Conservation (phyloP, 2,329 filamentous ascomycete genomes). For the Acrodontium crateriforme region DNA sequence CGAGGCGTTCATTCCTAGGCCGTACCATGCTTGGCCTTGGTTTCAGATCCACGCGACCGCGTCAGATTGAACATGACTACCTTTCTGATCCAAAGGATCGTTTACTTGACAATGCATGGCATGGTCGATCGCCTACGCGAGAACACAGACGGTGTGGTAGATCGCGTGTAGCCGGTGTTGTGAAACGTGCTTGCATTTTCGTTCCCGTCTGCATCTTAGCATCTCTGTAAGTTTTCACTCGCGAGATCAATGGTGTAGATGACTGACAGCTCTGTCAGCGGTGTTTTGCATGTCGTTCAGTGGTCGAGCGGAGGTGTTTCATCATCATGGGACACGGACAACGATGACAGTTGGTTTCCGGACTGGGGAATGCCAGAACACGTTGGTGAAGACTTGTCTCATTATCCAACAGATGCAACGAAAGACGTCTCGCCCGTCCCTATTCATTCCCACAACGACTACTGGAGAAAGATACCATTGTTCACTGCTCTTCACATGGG, state of each 20-base stretch:
- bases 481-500: conserved; percentile 46
- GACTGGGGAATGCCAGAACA: conserved; percentile 30
- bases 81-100: neutral
- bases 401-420: conserved; percentile 27
- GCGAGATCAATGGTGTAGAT: conserved; percentile 8
- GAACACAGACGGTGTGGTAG: neutral
- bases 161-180: neutral
- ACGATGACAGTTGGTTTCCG: conserved; percentile 19
- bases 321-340: conserved; percentile 23
- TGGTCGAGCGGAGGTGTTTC: conserved; percentile 24
- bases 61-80: neutral
- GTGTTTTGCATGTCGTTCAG: conserved; percentile 28
- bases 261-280: conserved; percentile 18
- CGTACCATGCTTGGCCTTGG: neutral
- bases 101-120: neutral
- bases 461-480: conserved; percentile 50
- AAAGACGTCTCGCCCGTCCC: conserved; percentile 37
- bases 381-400: conserved; percentile 19
- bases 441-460: conserved; percentile 60
- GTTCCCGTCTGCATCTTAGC: conserved; percentile 1
- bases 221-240: conserved; percentile 4
- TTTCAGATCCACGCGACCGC: neutral
- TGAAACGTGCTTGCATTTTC: neutral
- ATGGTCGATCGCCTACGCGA: neutral
- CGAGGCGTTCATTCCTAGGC: neutral